Conservation (phyloP, 1,139 yeast species). For the Petasospora rhodanensis region DNA sequence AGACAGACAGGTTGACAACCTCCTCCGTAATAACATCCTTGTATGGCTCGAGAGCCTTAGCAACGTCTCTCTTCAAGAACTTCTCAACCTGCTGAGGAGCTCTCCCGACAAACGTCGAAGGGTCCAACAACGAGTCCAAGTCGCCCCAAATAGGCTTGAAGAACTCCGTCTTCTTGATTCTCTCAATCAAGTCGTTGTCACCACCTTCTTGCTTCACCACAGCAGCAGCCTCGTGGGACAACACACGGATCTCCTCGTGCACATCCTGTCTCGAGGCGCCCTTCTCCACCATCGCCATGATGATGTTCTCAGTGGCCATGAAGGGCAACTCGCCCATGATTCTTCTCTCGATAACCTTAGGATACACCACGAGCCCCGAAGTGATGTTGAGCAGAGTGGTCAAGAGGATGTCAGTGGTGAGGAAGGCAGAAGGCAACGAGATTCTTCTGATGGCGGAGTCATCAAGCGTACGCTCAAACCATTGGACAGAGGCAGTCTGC, state of each 20-base stretch:
- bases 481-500: slow-evolving; percentile 96
- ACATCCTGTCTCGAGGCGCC: slow-evolving; percentile 98
- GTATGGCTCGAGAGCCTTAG: slow-evolving; percentile 73
- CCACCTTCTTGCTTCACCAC: slow-evolving; percentile 99
- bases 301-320: slow-evolving; percentile 99
- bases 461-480: slow-evolving; percentile 99
- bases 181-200: slow-evolving; percentile 91
- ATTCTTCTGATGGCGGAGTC: slow-evolving; percentile 98
- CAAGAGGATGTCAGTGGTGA: slow-evolving; percentile 90
- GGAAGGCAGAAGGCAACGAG: slow-evolving; percentile 91
- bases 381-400: slow-evolving; percentile 89
- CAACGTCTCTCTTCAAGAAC: slow-evolving; percentile 81
- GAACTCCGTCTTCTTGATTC: slow-evolving; percentile 74
- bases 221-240: slow-evolving; percentile 95
- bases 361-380: slow-evolving; percentile 94
- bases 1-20: slow-evolving; percentile 59
- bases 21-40: slow-evolving; percentile 55
- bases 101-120: slow-evolving; percentile 94
- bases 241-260: slow-evolving; percentile 95
- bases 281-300: slow-evolving; percentile 99
- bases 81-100: slow-evolving; percentile 98
- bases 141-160: slow-evolving; percentile 88
- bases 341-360: slow-evolving; percentile 97
- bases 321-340: slow-evolving; percentile 93
- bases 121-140: slow-evolving; percentile 76